Evolutionary conservation across 306 rosid genomes (phyloP).

Genomic region (Luffa acutangula): DNA sequence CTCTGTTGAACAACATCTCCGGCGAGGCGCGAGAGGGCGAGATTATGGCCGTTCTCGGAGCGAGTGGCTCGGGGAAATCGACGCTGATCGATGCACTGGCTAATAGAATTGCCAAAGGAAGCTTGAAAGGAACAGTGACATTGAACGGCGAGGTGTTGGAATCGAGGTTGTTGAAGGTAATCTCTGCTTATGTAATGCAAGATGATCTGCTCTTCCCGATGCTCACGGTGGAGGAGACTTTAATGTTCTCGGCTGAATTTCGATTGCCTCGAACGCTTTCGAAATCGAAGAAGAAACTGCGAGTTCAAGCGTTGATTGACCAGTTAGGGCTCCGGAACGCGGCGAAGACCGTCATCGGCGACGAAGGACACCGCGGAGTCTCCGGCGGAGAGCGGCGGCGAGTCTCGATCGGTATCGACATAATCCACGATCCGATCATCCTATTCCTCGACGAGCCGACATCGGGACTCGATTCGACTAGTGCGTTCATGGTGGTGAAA

Average conservation of each 20-base stretch:
- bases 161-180: slow-evolving; percentile 66
- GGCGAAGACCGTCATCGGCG: slow-evolving; percentile 64
- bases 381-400: slow-evolving; percentile 94
- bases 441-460: slow-evolving; percentile 92
- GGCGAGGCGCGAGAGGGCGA: slow-evolving; percentile 93
- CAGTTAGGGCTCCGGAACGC: slow-evolving; percentile 86
- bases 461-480: slow-evolving; percentile 86
- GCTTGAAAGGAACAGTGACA: slow-evolving; percentile 62
- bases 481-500: slow-evolving; percentile 94
- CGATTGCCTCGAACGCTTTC: slow-evolving; percentile 67
- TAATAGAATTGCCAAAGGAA: slow-evolving; percentile 72
- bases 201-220: slow-evolving; percentile 91
- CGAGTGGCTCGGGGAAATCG: slow-evolving; percentile 91
- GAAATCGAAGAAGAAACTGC: slow-evolving; percentile 57
- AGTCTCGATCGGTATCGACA: slow-evolving; percentile 85
- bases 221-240: slow-evolving; percentile 93
- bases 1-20: slow-evolving; percentile 63
- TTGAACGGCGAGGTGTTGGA: slow-evolving; percentile 70
- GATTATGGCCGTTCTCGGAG: slow-evolving; percentile 83
- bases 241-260: slow-evolving; percentile 84
- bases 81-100: slow-evolving; percentile 88
- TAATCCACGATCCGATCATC: slow-evolving; percentile 82
- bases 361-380: slow-evolving; percentile 93
- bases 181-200: slow-evolving; percentile 95
- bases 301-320: slow-evolving; percentile 77